Conservation (phyloP, 1,284 basidiomycete genomes). For the Inonotus hispidus region DNA sequence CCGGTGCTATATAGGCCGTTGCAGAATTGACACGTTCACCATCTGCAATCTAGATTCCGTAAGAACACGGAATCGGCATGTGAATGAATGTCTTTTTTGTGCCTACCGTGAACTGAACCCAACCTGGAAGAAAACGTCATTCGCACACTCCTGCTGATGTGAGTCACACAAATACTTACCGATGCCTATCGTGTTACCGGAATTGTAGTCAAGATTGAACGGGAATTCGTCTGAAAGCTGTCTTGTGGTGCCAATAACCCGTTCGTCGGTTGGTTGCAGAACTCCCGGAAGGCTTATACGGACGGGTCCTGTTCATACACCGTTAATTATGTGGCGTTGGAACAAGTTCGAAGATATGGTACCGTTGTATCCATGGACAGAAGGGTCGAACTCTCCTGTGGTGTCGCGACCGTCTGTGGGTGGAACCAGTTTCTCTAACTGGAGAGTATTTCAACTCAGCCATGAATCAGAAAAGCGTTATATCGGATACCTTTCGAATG, state of each 20-base stretch:
- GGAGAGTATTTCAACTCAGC: not conserved
- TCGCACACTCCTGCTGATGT: not conserved
- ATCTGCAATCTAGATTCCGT: not conserved
- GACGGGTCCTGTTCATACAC: not conserved
- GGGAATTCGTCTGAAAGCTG: constrained; percentile 16
- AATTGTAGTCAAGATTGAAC: constrained; percentile 16
- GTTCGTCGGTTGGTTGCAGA: not conserved
- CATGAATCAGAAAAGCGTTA: not conserved
- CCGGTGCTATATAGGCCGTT: constrained; percentile 19
- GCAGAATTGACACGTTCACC: constrained; percentile 12
- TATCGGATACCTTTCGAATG: constrained; percentile 22
- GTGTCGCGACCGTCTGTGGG: constrained; percentile 22
- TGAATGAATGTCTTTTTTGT: not conserved
- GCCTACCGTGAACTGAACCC: not conserved
- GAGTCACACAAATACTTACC: not conserved
- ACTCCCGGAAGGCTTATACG: not conserved
- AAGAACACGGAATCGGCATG: not conserved
- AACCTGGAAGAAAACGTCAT: not conserved
- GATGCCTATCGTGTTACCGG: constrained; percentile 16
- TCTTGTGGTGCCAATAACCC: not conserved
- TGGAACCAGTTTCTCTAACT: constrained; percentile 22
- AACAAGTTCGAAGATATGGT: not conserved
- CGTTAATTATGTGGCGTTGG: not conserved
- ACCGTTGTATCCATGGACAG: constrained; percentile 22
- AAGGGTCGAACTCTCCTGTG: constrained; percentile 21